Conservation (phyloP, 495 filamentous ascomycete species). For the Daldinia concentrica region DNA sequence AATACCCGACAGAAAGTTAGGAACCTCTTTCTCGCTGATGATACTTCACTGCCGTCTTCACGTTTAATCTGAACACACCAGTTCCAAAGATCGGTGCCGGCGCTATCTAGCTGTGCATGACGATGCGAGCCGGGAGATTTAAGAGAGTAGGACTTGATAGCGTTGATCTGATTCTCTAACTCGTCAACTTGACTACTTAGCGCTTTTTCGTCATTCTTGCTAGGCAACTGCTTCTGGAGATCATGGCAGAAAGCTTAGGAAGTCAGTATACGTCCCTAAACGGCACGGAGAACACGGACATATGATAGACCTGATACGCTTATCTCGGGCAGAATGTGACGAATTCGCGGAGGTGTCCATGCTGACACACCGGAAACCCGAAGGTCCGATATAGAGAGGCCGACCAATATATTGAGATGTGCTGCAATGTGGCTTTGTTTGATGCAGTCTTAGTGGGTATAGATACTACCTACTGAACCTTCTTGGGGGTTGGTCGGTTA, state of each 20-base stretch:
- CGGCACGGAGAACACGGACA: conserved; percentile 29
- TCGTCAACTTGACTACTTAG: conserved; percentile 25
- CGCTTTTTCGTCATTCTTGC: conserved; percentile 11
- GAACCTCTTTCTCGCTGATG: conserved; percentile 35
- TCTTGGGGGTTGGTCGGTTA: conserved; percentile 14
- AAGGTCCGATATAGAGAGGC: background rate
- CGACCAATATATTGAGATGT: conserved; percentile 19
- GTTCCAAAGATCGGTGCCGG: conserved; percentile 73
- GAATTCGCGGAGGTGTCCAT: conserved; percentile 30
- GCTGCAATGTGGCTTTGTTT: conserved; percentile 21
- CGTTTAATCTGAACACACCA: conserved; percentile 63
- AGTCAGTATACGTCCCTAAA: conserved; percentile 21
- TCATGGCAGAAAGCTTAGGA: conserved; percentile 45
- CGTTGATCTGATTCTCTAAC: conserved; percentile 38
- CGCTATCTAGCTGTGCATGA: conserved; percentile 60
- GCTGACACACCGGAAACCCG: background rate
- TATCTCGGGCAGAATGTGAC: conserved; percentile 28
- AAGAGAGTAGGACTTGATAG: conserved; percentile 31
- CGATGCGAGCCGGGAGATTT: conserved; percentile 35
- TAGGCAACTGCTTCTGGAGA: conserved; percentile 42
- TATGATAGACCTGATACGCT: conserved; percentile 37
- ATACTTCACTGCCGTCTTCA: conserved; percentile 26
- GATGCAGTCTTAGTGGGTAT: conserved; percentile 3
- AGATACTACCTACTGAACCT: conserved; percentile 13
- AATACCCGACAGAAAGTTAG: conserved; percentile 65